These are phyloP conservation scores for Hibiscus mutabilis DNA, from an alignment of 345 rosid species.

Conservation along the genomic window DNA sequence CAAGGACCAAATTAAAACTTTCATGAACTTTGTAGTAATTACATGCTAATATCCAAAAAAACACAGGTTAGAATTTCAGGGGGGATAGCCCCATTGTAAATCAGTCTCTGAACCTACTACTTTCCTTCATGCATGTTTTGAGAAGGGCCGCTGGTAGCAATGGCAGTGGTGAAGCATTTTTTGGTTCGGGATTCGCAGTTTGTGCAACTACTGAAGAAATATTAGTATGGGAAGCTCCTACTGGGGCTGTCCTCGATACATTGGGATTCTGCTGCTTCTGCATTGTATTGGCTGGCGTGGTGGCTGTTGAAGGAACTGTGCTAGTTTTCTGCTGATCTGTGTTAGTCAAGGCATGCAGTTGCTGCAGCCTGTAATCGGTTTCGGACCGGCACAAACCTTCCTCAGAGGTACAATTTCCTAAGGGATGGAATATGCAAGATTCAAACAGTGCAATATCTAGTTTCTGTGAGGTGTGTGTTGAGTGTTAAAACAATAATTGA, in stretches of 20 bases:
- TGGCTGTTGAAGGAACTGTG: slow-evolving; percentile 17
- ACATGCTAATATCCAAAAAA: not conserved
- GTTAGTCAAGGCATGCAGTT: slow-evolving; percentile 67
- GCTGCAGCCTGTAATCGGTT: slow-evolving; percentile 96
- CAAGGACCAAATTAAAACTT: not conserved
- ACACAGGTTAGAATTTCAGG: not conserved
- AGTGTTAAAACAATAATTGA: slow-evolving; percentile 6
- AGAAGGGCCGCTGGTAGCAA: not conserved
- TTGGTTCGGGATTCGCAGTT: not conserved
- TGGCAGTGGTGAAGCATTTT: not conserved
- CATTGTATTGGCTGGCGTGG: slow-evolving; percentile 18
- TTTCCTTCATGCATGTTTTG: not conserved
- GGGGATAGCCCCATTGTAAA: not conserved
- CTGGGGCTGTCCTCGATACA: not conserved
- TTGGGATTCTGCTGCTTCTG: slow-evolving; percentile 29
- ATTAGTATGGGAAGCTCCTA: not conserved
- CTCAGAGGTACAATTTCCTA: slow-evolving; percentile 98
- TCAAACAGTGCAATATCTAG: not conserved
- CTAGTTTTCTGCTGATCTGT: slow-evolving; percentile 31
- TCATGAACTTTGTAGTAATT: not conserved
- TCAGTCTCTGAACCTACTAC: not conserved
- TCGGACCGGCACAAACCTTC: slow-evolving; percentile 95
- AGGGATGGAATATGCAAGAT: slow-evolving; percentile 3
- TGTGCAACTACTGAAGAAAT: not conserved
- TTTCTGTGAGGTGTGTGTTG: not conserved